Evolutionary conservation across 495 filamentous ascomycete genomes (phyloP), one percentile per base, ranked within the genome.

Genomic region (Lineolata rhizophorae): DNA sequence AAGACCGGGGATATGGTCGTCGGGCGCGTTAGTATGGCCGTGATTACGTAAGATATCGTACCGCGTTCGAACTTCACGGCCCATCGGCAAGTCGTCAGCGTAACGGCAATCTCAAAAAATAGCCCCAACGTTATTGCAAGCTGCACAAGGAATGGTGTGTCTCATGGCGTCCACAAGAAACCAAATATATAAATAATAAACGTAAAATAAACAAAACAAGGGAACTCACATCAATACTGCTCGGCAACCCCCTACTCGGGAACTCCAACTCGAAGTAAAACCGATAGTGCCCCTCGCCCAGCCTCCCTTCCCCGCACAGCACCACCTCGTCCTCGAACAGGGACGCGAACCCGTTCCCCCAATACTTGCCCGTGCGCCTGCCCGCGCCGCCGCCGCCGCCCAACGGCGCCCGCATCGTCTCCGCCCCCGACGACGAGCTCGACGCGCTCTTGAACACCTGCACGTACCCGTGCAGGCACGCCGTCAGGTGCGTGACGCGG

Each of bases 41-140:
- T 78, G 44, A 95, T 65, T 53, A 79, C 68, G 54, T 95, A 97
- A 5, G 74, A 74, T 43, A 97, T 80, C 10, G 78, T 81, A 14
- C 90, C 87, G 41, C 83, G 71, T 56, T 97, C 90, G 50, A 97
- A 97, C 83, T 94, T 50, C n/a, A n/a, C 17, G 49, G 15, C n/a
- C n/a, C n/a, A n/a, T n/a, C n/a, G n/a, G n/a, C n/a, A n/a, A n/a
- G n/a, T n/a, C n/a, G n/a, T n/a, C n/a, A n/a, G n/a, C n/a, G n/a
- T n/a, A n/a, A n/a, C n/a, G n/a, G n/a, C n/a, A n/a, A n/a, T n/a
- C n/a, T n/a, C n/a, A n/a, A n/a, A n/a, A n/a, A n/a, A n/a, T n/a
- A n/a, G n/a, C n/a, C n/a, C n/a, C n/a, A n/a, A n/a, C n/a, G n/a
- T n/a, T n/a, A 38, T 30, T 35, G 20, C 26, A 22, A 25, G 6